Evolutionary conservation across 2,329 filamentous ascomycete genomes (phyloP).

Genomic region (Trichophyton benhamiae): DNA sequence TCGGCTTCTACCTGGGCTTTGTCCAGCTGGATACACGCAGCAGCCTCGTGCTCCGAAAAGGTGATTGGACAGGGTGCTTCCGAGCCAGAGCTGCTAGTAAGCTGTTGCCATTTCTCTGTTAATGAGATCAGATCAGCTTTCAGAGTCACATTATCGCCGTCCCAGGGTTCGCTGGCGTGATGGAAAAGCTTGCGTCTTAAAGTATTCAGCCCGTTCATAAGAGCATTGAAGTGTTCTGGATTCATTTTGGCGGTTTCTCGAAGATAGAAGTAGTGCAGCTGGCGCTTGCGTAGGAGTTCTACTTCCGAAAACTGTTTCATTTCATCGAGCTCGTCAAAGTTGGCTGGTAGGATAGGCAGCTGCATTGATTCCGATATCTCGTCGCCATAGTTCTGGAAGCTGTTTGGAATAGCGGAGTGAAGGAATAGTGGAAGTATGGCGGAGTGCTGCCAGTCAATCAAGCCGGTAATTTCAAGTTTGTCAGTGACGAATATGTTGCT

Average conservation of each 20-base stretch:
- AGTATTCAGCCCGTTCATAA: slow-evolving; percentile 1
- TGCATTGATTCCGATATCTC: slow-evolving; percentile 12
- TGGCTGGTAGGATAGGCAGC: slow-evolving; percentile 10
- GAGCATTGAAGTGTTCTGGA: slow-evolving; percentile 1
- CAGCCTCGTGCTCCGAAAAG: neutral
- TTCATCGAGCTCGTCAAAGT: slow-evolving; percentile 10
- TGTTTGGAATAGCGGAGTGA: slow-evolving; percentile 20
- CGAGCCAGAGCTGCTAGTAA: neutral
- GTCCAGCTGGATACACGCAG: neutral
- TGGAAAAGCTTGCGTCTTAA: slow-evolving; percentile 8
- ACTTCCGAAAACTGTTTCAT: slow-evolving; percentile 6
- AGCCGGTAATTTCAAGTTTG: slow-evolving; percentile 17
- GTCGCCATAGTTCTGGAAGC: slow-evolving; percentile 27
- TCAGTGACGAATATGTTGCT: slow-evolving; percentile 23
- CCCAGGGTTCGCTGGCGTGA: slow-evolving; percentile 7
- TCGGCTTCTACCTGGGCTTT: slow-evolving; percentile 4
- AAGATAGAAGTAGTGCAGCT: slow-evolving; percentile 5
- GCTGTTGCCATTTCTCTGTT: neutral
- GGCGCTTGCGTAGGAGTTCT: slow-evolving; percentile 3
- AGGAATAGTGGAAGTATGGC: slow-evolving; percentile 21
- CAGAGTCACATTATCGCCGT: slow-evolving; percentile 6
- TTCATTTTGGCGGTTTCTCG: neutral
- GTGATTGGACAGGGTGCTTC: neutral
- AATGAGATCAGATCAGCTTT: slow-evolving; percentile 7
- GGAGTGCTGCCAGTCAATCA: slow-evolving; percentile 24